Evolutionary conservation across 1,284 basidiomycete species (phyloP).

Genomic region (Leccinum huronense): DNA sequence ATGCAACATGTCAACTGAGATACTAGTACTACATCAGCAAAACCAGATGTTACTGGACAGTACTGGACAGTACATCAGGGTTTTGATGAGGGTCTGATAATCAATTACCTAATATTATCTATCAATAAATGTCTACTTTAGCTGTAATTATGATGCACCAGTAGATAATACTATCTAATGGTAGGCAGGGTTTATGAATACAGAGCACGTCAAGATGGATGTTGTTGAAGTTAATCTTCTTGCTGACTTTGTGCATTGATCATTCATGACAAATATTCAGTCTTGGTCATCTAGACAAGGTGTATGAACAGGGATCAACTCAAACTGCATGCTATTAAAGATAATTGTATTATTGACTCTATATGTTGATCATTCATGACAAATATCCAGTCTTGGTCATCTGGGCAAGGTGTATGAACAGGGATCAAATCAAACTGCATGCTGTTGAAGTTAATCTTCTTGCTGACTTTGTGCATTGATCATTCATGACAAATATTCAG

Average conservation of each 20-base stretch:
- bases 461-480: neutral
- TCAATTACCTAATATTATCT: constrained; percentile 1
- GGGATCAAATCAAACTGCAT: neutral
- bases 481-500: too few species aligned
- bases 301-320: neutral
- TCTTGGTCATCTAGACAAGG: neutral
- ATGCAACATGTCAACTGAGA: too few species aligned
- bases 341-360: neutral
- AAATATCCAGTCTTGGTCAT: neutral
- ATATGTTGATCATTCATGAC: neutral
- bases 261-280: neutral
- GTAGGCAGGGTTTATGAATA: constrained; percentile 1
- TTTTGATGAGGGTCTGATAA: neutral
- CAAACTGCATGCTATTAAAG: neutral
- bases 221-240: neutral
- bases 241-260: neutral
- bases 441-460: too few species aligned
- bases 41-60: too few species aligned
- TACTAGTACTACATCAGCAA: too few species aligned
- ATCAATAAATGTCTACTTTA: neutral
- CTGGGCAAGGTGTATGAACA: neutral
- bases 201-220: neutral
- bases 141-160: neutral
- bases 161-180: constrained; percentile 1
- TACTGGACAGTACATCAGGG: too few species aligned